Evolutionary conservation across 2,329 filamentous ascomycete species (phyloP).

Genomic region (Ophiostoma tasmaniense): DNA sequence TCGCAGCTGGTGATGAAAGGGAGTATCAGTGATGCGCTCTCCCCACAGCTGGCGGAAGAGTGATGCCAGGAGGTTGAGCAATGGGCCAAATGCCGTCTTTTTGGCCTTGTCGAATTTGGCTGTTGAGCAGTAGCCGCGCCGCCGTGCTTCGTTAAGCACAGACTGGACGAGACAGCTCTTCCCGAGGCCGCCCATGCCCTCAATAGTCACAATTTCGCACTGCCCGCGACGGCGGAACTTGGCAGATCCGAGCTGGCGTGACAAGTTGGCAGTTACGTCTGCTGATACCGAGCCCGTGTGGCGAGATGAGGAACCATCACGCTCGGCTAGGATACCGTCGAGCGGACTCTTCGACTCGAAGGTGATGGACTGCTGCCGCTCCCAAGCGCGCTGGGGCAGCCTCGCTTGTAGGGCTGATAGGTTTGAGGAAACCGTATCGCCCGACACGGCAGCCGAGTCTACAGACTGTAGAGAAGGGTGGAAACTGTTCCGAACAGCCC

Average conservation of each 20-base stretch:
- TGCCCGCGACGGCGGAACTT: slow-evolving; percentile 55
- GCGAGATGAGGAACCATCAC: slow-evolving; percentile 32
- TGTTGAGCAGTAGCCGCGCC: slow-evolving; percentile 55
- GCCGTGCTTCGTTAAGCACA: slow-evolving; percentile 51
- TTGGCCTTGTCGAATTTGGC: slow-evolving; percentile 57
- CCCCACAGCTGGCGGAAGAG: slow-evolving; percentile 61
- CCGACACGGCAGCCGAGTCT: slow-evolving; percentile 40
- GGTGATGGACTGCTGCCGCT: slow-evolving; percentile 44
- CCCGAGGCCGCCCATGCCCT: slow-evolving; percentile 54
- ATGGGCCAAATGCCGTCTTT: slow-evolving; percentile 52
- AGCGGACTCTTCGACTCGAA: slow-evolving; percentile 39
- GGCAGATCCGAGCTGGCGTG: slow-evolving; percentile 45
- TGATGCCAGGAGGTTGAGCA: slow-evolving; percentile 56
- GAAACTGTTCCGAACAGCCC: slow-evolving; percentile 30
- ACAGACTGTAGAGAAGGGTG: slow-evolving; percentile 33
- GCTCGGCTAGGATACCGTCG: slow-evolving; percentile 38
- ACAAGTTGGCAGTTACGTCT: slow-evolving; percentile 43
- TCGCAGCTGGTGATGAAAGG: slow-evolving; percentile 53
- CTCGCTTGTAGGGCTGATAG: slow-evolving; percentile 29
- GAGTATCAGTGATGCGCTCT: slow-evolving; percentile 56
- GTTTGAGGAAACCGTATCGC: slow-evolving; percentile 34
- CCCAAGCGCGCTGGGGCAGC: slow-evolving; percentile 39
- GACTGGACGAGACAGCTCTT: slow-evolving; percentile 58
- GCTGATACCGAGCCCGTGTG: slow-evolving; percentile 30
- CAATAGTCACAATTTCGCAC: slow-evolving; percentile 54